A percentile compares a stretch with the other conserved stretches of the same genome.
Conservation (phyloP, 257 asterid species). For the Avicennia marina region DNA sequence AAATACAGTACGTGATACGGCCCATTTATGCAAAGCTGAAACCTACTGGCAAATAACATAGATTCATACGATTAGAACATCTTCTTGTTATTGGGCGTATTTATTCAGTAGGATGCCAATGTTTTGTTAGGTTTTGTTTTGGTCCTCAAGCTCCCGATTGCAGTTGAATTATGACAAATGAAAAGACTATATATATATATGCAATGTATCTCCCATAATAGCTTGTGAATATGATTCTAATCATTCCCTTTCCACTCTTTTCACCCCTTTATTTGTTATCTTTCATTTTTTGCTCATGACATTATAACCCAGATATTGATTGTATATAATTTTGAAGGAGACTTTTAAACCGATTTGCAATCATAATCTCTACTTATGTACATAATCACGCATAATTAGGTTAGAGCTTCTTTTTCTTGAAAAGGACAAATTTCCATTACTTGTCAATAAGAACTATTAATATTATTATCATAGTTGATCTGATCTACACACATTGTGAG, state of each 20-base stretch:
- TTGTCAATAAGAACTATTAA: background rate
- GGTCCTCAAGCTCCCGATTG: slow-evolving; percentile 7
- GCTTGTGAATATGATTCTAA: slow-evolving; percentile 16
- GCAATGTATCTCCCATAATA: background rate
- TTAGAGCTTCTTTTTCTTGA: slow-evolving; percentile 20
- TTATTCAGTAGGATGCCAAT: no score
- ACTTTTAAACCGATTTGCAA: slow-evolving; percentile 40
- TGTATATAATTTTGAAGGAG: slow-evolving; percentile 34
- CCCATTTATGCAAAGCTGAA: no score
- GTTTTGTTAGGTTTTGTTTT: no score
- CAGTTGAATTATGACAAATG: slow-evolving; percentile 18
- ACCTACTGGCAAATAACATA: no score
- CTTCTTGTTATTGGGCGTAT: no score
- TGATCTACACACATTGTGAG: background rate
- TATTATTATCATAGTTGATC: background rate
- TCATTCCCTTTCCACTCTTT: slow-evolving; percentile 21
- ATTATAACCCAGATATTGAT: slow-evolving; percentile 19
- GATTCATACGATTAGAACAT: no score
- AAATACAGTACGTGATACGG: no score
- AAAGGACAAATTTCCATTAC: slow-evolving; percentile 8
- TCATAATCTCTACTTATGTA: slow-evolving; percentile 25
- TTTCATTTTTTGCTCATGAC: slow-evolving; percentile 22
- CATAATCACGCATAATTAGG: slow-evolving; percentile 23
- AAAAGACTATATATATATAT: background rate
- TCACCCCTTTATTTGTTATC: slow-evolving; percentile 10